phyloP scores from a whole-genome alignment of 208 protist genomes.

The Trypanosoma cruzi region DNA sequence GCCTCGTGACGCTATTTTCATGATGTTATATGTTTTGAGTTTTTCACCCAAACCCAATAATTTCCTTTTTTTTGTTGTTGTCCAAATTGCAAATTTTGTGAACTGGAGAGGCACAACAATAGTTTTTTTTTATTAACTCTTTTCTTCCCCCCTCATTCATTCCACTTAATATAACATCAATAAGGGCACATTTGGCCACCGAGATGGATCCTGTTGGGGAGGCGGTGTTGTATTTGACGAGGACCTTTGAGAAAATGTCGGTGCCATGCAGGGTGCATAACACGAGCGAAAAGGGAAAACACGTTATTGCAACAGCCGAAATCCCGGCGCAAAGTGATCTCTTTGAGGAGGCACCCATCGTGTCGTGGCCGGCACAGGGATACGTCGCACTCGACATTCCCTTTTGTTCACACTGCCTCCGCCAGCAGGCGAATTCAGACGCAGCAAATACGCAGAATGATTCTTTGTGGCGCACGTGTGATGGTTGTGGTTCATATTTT shows the following conservation, averaged over 20 bases:
- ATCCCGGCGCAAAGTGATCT: conserved; percentile 43
- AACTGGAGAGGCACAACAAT: no score
- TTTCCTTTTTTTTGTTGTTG: no score
- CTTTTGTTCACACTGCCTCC: conserved; percentile 80
- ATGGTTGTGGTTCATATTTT: conserved; percentile 56
- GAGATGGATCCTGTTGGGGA: conserved; percentile 55
- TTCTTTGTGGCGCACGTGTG: conserved; percentile 29
- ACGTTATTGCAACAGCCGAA: conserved; percentile 52
- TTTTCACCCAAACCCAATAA: no score
- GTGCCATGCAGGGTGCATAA: conserved; percentile 57
- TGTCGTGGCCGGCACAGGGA: conserved; percentile 62
- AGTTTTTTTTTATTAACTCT: no score
- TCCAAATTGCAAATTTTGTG: no score
- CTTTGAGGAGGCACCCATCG: conserved; percentile 76
- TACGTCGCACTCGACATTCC: conserved; percentile 37
- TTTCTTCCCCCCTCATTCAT: no score
- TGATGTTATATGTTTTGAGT: no score
- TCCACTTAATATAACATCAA: no score
- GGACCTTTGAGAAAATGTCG: conserved; percentile 52
- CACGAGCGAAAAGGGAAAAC: conserved; percentile 56
- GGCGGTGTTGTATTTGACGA: conserved; percentile 54
- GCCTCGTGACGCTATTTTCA: no score
- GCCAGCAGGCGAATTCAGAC: conserved; percentile 15
- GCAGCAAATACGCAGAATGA: conserved; percentile 3
- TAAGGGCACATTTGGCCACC: not conserved